Base-by-base conservation (phyloP, 2,329 filamentous ascomycete species). In the Talaromyces verruculosus region DNA sequence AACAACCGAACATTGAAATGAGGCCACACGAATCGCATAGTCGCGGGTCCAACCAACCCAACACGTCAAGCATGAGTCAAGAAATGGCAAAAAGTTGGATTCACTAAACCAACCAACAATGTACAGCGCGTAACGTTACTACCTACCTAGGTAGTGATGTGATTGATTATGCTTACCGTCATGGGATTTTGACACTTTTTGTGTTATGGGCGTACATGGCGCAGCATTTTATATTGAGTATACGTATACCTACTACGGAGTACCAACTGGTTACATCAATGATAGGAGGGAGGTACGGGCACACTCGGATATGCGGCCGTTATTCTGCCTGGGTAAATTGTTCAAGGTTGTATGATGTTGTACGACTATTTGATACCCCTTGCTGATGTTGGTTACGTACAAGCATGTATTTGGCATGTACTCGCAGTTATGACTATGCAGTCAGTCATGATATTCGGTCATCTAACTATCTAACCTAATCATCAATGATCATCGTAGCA, bases 291-390 rank as follows among this genome's bases (percentile, higher is more conserved):
- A 25, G 8, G 19, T 49, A 28, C 25, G 37, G 33, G n/a, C 53
- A 22, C 53, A 57, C 39, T 57, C 11, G 11, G 53, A 57, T 22
- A 39, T 57, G 51, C 53, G 11, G 33, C n/a, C 30, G 30, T 37
- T 37, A n/a, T 10, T 39, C 6, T 57, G 22, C 33, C 33, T 13
- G 11, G 53, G 25, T 55, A 33, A 33, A 25, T 25, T 28, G 35
- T 22, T 47, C 8, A n/a, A 41, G 39, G 11, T 51, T 51, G 5
- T 51, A 51, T 25, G n/a, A 35, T 35, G 15, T n/a, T 55, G 51
- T 55, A 55, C n/a, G 51, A 55, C 51, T 55, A 55, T 55, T 35
- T n/a, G 6, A 22, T 19, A 19, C 51, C 30, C 53, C 30, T 57
- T 57, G 53, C 53, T 57, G 53, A 25, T 22, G n/a, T 55, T 55